phyloP scores from a whole-genome alignment of 495 filamentous ascomycete species.

The Tuber borchii region DNA sequence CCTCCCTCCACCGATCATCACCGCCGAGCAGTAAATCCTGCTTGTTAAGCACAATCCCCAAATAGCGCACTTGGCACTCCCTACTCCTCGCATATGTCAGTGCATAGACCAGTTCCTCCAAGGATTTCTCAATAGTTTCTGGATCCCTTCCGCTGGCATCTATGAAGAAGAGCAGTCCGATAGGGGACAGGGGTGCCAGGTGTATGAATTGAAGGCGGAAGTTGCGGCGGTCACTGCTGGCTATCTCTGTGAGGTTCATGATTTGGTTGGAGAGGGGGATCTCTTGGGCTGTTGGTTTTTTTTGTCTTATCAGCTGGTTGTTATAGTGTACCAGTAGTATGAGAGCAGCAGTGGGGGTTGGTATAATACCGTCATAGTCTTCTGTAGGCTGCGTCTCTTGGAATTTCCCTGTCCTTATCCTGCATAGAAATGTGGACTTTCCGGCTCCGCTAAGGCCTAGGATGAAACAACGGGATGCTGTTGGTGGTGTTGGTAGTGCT shows the following conservation, averaged over 20 bases:
- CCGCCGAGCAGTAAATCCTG: constrained; percentile 26
- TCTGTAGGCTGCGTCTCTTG: constrained; percentile 23
- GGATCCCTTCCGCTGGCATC: constrained; percentile 16
- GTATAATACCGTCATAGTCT: constrained; percentile 21
- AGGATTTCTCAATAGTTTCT: constrained; percentile 15
- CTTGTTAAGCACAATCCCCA: constrained; percentile 38
- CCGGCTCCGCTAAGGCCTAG: constrained; percentile 34
- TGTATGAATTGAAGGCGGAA: constrained; percentile 35
- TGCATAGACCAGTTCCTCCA: constrained; percentile 33
- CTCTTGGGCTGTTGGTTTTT: constrained; percentile 28
- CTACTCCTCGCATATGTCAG: constrained; percentile 26
- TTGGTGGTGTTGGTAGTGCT: constrained; percentile 2
- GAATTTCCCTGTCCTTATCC: constrained; percentile 32
- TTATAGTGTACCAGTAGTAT: background rate
- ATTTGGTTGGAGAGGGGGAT: constrained; percentile 29
- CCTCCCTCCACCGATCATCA: constrained; percentile 8
- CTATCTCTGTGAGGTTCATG: constrained; percentile 35
- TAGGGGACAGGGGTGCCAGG: constrained; percentile 12
- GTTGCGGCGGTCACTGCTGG: constrained; percentile 31
- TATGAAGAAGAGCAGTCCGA: constrained; percentile 37
- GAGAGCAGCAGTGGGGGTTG: background rate
- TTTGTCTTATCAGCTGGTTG: constrained; percentile 12
- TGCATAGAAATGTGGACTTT: constrained; percentile 35
- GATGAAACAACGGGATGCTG: constrained; percentile 27
- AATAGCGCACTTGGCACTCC: constrained; percentile 24